Conservation (phyloP, 371 early-diverging fungal genomes). For the Apophysomyces sp. region DNA sequence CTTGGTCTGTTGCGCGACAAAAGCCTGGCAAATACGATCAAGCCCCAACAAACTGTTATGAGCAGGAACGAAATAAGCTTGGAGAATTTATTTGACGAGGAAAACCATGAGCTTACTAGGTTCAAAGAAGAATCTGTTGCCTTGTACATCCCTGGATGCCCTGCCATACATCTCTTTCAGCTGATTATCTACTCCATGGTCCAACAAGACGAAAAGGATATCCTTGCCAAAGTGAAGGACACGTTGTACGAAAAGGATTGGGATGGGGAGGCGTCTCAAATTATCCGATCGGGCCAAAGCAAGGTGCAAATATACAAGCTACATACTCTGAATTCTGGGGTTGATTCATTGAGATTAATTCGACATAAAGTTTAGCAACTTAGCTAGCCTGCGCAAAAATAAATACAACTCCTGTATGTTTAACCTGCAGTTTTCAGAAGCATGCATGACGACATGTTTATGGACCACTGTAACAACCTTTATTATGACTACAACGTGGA, state of each 20-base stretch:
- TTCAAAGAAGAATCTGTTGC: neutral
- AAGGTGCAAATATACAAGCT: neutral
- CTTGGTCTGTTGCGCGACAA: neutral
- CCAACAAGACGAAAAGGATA: neutral
- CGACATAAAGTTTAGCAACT: neutral
- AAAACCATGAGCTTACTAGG: neutral
- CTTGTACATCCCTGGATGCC: neutral
- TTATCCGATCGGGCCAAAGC: neutral
- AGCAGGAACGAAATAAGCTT: neutral
- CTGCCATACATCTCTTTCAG: neutral
- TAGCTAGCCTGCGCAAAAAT: too few relatives aligned
- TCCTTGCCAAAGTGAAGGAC: neutral
- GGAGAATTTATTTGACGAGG: neutral
- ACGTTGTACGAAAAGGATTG: neutral
- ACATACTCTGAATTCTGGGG: neutral
- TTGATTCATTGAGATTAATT: neutral
- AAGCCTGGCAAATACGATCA: neutral
- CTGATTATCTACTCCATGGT: neutral
- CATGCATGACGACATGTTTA: too few relatives aligned
- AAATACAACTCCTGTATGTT: too few relatives aligned
- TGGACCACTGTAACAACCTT: too few relatives aligned
- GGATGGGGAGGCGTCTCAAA: neutral
- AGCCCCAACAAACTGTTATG: neutral
- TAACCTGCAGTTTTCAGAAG: too few relatives aligned
- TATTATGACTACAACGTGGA: too few relatives aligned